Percentiles rank a stretch among this genome's conserved stretches.
These are phyloP conservation scores for Daldinia vernicosa DNA, from an alignment of 495 filamentous ascomycete species.

Conservation along the genomic window DNA sequence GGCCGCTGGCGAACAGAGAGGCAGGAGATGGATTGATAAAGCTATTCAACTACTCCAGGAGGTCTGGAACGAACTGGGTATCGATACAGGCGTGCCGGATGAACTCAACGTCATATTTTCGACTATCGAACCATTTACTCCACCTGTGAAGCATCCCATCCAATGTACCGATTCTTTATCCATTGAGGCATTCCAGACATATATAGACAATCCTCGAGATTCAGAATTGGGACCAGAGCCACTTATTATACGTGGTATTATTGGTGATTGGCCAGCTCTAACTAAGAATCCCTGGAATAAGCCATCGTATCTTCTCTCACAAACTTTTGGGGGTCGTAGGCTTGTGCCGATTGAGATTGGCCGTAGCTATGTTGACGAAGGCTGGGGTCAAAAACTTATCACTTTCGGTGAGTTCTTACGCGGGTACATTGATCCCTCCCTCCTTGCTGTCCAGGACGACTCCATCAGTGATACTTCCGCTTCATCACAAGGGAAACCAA, in stretches of 20 bases:
- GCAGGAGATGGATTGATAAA: conserved; percentile 68
- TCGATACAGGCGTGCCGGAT: conserved; percentile 3
- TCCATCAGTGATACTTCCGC: conserved; percentile 17
- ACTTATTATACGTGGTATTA: conserved; percentile 71
- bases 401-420: conserved; percentile 76
- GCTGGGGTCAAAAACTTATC: conserved; percentile 87
- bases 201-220: conserved; percentile 56
- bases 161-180: conserved; percentile 52
- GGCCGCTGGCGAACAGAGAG: conserved; percentile 60
- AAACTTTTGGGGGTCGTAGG: conserved; percentile 78
- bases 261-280: conserved; percentile 83
- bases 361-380: conserved; percentile 83
- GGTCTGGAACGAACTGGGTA: conserved; percentile 31
- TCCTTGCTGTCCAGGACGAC: conserved; percentile 4
- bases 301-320: conserved; percentile 75
- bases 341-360: conserved; percentile 93
- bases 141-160: conserved; percentile 52
- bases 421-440: conserved; percentile 57
- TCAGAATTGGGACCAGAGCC: conserved; percentile 58
- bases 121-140: conserved; percentile 52
- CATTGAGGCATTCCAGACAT: conserved; percentile 70
- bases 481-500: conserved; percentile 40
- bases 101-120: conserved; percentile 50
- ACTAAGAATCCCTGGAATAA: conserved; percentile 73
- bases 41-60: conserved; percentile 59